Conservation (phyloP, 441 rosid species). For the Breynia disticha region DNA sequence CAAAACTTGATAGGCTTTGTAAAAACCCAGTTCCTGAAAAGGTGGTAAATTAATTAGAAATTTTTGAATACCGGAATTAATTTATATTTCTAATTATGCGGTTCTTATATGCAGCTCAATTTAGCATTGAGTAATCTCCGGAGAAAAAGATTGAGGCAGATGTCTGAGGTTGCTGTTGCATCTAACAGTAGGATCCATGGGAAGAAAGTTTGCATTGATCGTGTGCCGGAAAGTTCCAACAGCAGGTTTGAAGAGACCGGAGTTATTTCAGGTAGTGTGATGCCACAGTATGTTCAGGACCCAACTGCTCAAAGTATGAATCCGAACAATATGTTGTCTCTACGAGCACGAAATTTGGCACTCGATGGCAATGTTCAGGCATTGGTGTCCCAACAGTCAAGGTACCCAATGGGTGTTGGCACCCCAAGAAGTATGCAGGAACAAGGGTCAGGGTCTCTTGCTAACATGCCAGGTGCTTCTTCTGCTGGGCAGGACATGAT, state of each 20-base stretch:
- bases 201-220: conserved; percentile 70
- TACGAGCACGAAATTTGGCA: conserved; percentile 43
- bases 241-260: conserved; percentile 39
- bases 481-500: conserved; percentile 63
- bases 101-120: conserved; percentile 52
- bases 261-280: conserved; percentile 35
- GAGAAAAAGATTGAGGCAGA: conserved; percentile 66
- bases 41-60: conserved; percentile 29
- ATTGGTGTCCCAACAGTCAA: conserved; percentile 42
- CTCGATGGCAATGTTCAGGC: conserved; percentile 46
- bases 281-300: conserved; percentile 48
- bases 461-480: conserved; percentile 38
- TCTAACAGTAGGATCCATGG: conserved; percentile 59
- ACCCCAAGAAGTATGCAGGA: conserved; percentile 53
- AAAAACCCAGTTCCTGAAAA: conserved; percentile 35
- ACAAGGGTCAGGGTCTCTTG: conserved; percentile 44
- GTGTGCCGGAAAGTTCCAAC: conserved; percentile 61
- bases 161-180: conserved; percentile 51
- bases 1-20: conserved; percentile 79
- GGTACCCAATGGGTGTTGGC: conserved; percentile 44
- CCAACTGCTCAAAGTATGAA: conserved; percentile 43
- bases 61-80: conserved; percentile 10
- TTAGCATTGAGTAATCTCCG: conserved; percentile 48
- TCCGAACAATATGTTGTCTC: conserved; percentile 32
- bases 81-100: conserved; percentile 14